These are phyloP conservation scores for Tulasnella sp. DNA, from an alignment of 768 basidiomycete species.

Conservation along the genomic window DNA sequence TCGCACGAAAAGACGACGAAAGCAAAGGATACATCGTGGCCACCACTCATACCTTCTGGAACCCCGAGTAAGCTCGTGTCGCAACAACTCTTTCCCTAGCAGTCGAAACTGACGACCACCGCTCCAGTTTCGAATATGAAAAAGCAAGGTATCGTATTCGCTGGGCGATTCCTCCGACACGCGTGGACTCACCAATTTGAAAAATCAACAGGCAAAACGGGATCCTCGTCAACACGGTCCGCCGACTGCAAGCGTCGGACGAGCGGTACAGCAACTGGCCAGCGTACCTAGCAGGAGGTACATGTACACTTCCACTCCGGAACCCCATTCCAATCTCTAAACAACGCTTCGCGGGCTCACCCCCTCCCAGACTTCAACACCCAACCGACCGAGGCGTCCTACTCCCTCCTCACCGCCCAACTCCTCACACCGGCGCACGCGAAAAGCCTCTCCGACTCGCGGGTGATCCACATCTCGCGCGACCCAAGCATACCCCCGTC, in stretches of 20 bases:
- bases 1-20: too few relatives aligned
- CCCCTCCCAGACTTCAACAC: constrained; percentile 73
- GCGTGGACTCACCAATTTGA: not conserved
- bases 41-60: too few relatives aligned
- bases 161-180: not conserved
- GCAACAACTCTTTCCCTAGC: too few relatives aligned
- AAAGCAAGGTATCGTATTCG: constrained; percentile 55
- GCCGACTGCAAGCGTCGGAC: constrained; percentile 38
- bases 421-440: too few relatives aligned
- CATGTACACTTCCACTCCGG: constrained; percentile 15
- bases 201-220: constrained; percentile 56
- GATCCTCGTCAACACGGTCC: constrained; percentile 56
- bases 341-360: not conserved
- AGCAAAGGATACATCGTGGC: too few relatives aligned
- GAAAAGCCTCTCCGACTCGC: too few relatives aligned
- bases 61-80: constrained; percentile 61
- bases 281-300: constrained; percentile 75
- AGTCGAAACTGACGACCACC: too few relatives aligned
- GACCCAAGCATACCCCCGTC: constrained; percentile 18
- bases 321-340: too few relatives aligned
- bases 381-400: constrained; percentile 65
- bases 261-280: constrained; percentile 54
- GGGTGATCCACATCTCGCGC: too few relatives aligned
- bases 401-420: too few relatives aligned
- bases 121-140: constrained; percentile 71